Base-by-base conservation (phyloP, 257 asterid species). In the Primulina eburnea region DNA sequence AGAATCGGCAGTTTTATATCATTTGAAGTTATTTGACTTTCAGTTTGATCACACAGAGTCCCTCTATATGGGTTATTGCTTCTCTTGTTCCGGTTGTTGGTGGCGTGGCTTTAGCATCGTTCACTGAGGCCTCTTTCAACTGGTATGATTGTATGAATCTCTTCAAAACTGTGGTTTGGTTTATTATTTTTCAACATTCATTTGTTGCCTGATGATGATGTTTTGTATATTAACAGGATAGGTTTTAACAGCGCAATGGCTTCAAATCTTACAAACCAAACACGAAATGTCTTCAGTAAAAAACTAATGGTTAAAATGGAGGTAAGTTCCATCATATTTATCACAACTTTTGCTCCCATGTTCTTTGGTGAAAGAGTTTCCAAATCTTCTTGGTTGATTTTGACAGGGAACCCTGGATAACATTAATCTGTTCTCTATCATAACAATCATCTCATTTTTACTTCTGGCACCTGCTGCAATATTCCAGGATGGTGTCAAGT, bases 181-280 rank as follows among this genome's bases (percentile, higher is more conserved):
- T 24, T 17, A 18, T 34, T 28, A 26, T 59, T 5, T 73, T 28
- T 16, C 71, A 9, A 21, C 5, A 30, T n/a, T 7, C 26, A 56
- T n/a, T 55, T 53, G 35, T 37, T 2, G 60, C 20, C 65, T 71
- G 57, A 70, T 60, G 43, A 62, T 47, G 35, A 58, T 55, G 14
- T 28, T 32, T 67, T 71, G 20, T 50, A 35, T 71, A 67, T 74
- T 2, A 65, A 73, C 89, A 92, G 97, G 98, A 75, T 88, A 62
- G 98, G 97, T 67, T 90, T 92, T 60, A 78, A 89, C 63, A 85
- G 88, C 52, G 97, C 98, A 69, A 90, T 92, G 98, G 95, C 98
- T 68, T 92, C 98, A n/a, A 92, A 92, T 73, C 76, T 90, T 33
- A 87, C 90, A 63, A 92, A 92, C 80, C 98, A 92, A 76, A 84